phyloP scores from a whole-genome alignment of 2,329 filamentous ascomycete genomes.

The Trichoderma breve region DNA sequence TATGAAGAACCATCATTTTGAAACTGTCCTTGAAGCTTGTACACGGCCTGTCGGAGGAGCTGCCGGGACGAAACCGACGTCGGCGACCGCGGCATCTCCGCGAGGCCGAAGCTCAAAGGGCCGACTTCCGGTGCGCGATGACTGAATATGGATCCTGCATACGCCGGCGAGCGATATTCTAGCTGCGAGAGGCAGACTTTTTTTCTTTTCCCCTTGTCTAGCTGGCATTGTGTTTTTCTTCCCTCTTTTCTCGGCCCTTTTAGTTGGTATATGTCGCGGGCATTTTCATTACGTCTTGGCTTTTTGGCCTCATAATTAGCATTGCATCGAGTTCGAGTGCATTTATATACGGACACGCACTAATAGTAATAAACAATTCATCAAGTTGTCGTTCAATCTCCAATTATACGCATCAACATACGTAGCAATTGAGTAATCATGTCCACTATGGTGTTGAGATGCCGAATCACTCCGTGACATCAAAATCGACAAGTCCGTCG shows the following conservation, averaged over 20 bases:
- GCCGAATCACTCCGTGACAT: background rate
- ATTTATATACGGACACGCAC: background rate
- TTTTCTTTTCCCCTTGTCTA: background rate
- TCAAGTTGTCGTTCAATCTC: background rate
- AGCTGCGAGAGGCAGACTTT: background rate
- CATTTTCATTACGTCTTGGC: background rate
- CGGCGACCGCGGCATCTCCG: slow-evolving; percentile 6
- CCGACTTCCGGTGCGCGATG: slow-evolving; percentile 6
- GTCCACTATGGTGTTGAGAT: background rate
- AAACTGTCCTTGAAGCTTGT: background rate
- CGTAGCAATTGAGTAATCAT: background rate
- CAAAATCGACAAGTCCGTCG: background rate
- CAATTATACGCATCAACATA: background rate
- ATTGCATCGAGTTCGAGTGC: background rate
- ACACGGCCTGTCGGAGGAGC: background rate
- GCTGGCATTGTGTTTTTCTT: background rate
- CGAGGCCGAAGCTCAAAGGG: slow-evolving; percentile 2
- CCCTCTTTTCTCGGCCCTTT: background rate
- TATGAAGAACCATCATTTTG: background rate
- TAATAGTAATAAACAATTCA: background rate
- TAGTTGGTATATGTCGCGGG: background rate
- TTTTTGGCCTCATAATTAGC: background rate
- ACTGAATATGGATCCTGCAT: background rate
- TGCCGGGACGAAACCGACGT: background rate
- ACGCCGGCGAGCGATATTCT: background rate